Percentiles rank a stretch among this genome's conserved stretches.
Conservation (phyloP, 345 rosid genomes). For the Eutrema heterophyllum region DNA sequence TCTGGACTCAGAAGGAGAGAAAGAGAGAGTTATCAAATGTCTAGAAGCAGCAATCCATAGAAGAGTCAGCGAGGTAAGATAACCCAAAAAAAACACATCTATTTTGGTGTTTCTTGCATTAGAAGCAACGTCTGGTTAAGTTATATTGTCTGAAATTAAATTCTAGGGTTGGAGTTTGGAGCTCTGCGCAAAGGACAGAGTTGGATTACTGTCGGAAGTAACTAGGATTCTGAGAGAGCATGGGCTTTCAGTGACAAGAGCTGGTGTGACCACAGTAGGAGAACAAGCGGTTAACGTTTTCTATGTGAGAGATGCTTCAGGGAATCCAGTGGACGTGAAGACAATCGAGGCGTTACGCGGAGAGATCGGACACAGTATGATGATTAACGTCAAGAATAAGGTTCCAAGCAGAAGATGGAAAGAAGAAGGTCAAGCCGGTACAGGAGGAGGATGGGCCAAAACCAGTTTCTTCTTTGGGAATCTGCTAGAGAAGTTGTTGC, state of each 20-base stretch:
- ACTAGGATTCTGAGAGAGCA: constrained; percentile 84
- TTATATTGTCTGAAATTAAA: not conserved
- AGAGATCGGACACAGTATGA: constrained; percentile 81
- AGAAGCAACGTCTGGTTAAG: constrained; percentile 7
- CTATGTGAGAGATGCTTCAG: constrained; percentile 82
- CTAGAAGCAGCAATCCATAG: constrained; percentile 83
- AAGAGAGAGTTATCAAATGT: constrained; percentile 80
- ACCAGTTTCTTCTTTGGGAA: constrained; percentile 87
- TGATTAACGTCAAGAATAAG: constrained; percentile 72
- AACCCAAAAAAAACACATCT: not conserved
- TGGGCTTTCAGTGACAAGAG: constrained; percentile 74
- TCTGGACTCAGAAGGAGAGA: constrained; percentile 77
- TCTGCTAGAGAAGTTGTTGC: constrained; percentile 70
- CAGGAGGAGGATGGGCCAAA: constrained; percentile 80
- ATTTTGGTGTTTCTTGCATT: constrained; percentile 3
- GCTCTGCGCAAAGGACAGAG: constrained; percentile 81
- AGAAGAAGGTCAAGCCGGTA: constrained; percentile 40
- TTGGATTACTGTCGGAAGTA: constrained; percentile 79
- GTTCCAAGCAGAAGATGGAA: constrained; percentile 36
- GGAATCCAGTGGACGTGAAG: constrained; percentile 76
- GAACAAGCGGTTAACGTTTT: constrained; percentile 83
- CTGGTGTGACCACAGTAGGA: constrained; percentile 82
- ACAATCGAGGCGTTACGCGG: constrained; percentile 72
- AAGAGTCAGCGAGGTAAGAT: constrained; percentile 85
- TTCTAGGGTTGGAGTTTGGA: constrained; percentile 84